Conservation (phyloP, 2,329 filamentous ascomycete genomes). For the Fusarium fracticaudum region DNA sequence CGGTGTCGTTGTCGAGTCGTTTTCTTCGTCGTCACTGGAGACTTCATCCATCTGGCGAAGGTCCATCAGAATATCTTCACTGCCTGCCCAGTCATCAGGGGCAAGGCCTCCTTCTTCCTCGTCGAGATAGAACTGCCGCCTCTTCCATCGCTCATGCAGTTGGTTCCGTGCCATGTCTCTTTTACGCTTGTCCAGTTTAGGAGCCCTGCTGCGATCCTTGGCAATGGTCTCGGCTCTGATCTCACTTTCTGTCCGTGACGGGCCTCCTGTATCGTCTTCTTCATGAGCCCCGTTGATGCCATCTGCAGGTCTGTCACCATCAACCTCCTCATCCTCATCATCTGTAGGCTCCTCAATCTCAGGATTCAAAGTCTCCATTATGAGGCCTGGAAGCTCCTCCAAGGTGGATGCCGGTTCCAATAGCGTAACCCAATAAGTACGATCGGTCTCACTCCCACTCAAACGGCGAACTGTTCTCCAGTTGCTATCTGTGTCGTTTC, state of each 20-base stretch:
- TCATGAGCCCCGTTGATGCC: slow-evolving; percentile 40
- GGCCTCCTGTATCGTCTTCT: slow-evolving; percentile 43
- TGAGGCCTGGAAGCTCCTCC: slow-evolving; percentile 54
- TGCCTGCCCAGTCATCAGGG: slow-evolving; percentile 70
- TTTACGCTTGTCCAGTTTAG: slow-evolving; percentile 52
- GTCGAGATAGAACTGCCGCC: slow-evolving; percentile 83
- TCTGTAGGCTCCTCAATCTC: slow-evolving; percentile 44
- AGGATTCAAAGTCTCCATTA: slow-evolving; percentile 47
- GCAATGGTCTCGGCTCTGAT: slow-evolving; percentile 51
- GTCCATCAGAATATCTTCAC: slow-evolving; percentile 64
- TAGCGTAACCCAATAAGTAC: slow-evolving; percentile 56
- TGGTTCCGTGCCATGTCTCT: slow-evolving; percentile 59
- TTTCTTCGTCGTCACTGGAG: slow-evolving; percentile 54
- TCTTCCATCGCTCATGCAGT: slow-evolving; percentile 77
- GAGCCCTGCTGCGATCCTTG: slow-evolving; percentile 49
- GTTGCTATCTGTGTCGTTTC: slow-evolving; percentile 48
- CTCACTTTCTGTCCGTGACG: slow-evolving; percentile 53
- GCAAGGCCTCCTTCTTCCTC: slow-evolving; percentile 80
- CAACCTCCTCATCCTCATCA: slow-evolving; percentile 43
- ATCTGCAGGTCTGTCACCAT: slow-evolving; percentile 29
- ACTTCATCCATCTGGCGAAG: slow-evolving; percentile 50
- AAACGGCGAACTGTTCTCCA: slow-evolving; percentile 48
- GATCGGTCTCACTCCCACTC: slow-evolving; percentile 46
- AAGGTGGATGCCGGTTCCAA: slow-evolving; percentile 57
- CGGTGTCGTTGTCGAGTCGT: slow-evolving; percentile 66